These are phyloP conservation scores for Verticillium albo-atrum DNA, from an alignment of 2,329 filamentous ascomycete genomes.

Conservation along the genomic window DNA sequence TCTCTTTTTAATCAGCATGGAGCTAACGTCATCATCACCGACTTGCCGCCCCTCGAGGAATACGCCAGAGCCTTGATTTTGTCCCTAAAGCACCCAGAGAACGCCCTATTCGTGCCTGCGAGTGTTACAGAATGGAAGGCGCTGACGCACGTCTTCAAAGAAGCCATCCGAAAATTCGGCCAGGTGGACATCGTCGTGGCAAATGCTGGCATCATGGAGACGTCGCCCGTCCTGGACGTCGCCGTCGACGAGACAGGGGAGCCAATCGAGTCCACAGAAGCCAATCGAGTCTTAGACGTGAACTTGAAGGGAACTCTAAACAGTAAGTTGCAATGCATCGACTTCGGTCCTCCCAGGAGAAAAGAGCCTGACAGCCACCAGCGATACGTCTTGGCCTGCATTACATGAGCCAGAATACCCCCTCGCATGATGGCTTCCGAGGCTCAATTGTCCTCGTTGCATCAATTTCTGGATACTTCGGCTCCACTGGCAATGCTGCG, in stretches of 20 bases:
- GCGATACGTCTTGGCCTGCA: not conserved
- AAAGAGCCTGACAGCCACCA: not conserved
- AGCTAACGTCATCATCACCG: slow-evolving; percentile 1
- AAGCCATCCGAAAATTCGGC: slow-evolving; percentile 46
- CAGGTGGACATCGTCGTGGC: slow-evolving; percentile 45
- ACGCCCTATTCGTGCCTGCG: not conserved
- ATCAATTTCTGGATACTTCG: slow-evolving; percentile 15
- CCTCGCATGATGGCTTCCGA: not conserved
- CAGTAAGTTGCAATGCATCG: not conserved
- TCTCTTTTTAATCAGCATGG: slow-evolving; percentile 3
- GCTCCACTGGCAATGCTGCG: slow-evolving; percentile 9
- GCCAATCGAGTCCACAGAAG: not conserved
- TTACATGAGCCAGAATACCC: not conserved
- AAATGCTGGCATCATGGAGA: slow-evolving; percentile 58
- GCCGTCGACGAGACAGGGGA: slow-evolving; percentile 49
- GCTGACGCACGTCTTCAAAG: slow-evolving; percentile 26
- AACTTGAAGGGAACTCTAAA: slow-evolving; percentile 30
- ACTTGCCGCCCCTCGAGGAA: not conserved
- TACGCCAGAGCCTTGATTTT: not conserved
- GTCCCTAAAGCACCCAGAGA: not conserved
- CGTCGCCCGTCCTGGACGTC: slow-evolving; percentile 50
- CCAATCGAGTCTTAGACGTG: slow-evolving; percentile 51
- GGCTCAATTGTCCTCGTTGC: slow-evolving; percentile 12
- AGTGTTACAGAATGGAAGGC: slow-evolving; percentile 2
- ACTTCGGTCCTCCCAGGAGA: too few species aligned